Evolutionary conservation across 352 stramenopile genomes (phyloP).

Genomic region (Elongisporangium prolatum): DNA sequence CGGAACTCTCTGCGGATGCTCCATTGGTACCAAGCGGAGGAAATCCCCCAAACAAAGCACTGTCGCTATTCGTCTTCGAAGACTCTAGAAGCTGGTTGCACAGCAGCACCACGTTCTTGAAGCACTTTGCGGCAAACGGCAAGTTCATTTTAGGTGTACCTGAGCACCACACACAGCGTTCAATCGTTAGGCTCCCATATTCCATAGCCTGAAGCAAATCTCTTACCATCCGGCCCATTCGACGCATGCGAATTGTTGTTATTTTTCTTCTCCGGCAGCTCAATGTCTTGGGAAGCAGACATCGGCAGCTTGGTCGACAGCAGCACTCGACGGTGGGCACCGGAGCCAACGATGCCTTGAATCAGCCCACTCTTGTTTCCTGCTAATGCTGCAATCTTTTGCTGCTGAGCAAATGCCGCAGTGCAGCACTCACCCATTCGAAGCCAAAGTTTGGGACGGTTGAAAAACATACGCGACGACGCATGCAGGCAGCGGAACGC

Average conservation of each 20-base stretch:
- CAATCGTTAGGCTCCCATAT: background rate
- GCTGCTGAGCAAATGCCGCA: slow-evolving; percentile 69
- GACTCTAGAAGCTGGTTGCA: slow-evolving; percentile 72
- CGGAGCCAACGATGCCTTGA: slow-evolving; percentile 70
- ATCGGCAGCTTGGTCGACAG: slow-evolving; percentile 63
- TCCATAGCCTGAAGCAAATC: background rate
- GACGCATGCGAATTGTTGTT: slow-evolving; percentile 24
- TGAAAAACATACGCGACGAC: slow-evolving; percentile 87
- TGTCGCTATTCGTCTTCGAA: slow-evolving; percentile 24
- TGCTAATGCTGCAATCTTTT: slow-evolving; percentile 42
- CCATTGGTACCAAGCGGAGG: slow-evolving; percentile 5
- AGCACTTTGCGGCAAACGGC: slow-evolving; percentile 83
- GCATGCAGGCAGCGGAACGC: slow-evolving; percentile 89
- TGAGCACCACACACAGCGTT: slow-evolving; percentile 6
- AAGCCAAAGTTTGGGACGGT: slow-evolving; percentile 90
- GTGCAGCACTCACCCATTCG: slow-evolving; percentile 91
- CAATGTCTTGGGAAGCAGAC: slow-evolving; percentile 58
- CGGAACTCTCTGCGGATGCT: slow-evolving; percentile 12
- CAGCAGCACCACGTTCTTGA: slow-evolving; percentile 83
- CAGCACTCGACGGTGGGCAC: slow-evolving; percentile 77
- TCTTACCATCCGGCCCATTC: slow-evolving; percentile 26
- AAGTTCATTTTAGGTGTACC: slow-evolving; percentile 76
- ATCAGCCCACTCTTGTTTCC: slow-evolving; percentile 84
- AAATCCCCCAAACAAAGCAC: slow-evolving; percentile 3
- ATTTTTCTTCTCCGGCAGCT: slow-evolving; percentile 53